A percentile compares a stretch with the other conserved stretches of the same genome.
phyloP scores from a whole-genome alignment of 2,329 filamentous ascomycete genomes.

The Cladophialophora psammophila region DNA sequence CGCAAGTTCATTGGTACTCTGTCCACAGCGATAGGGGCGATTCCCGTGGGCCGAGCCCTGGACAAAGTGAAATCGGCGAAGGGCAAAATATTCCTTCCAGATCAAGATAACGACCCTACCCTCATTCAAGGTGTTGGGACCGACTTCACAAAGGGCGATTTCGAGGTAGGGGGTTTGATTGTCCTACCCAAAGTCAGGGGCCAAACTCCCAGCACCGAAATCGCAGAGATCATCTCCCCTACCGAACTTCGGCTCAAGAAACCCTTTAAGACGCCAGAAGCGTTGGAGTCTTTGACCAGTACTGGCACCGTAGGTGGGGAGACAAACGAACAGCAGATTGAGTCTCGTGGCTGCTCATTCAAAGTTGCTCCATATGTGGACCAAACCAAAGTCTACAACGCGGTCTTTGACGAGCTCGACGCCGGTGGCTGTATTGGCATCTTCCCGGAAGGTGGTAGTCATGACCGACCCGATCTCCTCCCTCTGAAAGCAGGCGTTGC shows the following conservation, averaged over 20 bases:
- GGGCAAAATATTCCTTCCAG: conserved; percentile 86
- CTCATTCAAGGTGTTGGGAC: conserved; percentile 81
- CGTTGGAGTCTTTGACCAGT: conserved; percentile 82
- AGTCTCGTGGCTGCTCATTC: conserved; percentile 78
- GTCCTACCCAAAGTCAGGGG: conserved; percentile 87
- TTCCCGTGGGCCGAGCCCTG: conserved; percentile 91
- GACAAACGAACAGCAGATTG: conserved; percentile 65
- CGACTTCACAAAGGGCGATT: conserved; percentile 76
- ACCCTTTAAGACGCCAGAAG: conserved; percentile 77
- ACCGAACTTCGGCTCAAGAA: conserved; percentile 88
- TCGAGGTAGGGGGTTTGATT: conserved; percentile 80
- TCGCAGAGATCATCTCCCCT: conserved; percentile 78
- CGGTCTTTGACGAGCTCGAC: conserved; percentile 84
- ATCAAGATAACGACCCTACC: conserved; percentile 83
- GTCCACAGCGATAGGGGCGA: conserved; percentile 82
- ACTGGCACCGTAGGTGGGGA: conserved; percentile 52
- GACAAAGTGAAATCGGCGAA: conserved; percentile 81
- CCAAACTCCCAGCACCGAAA: conserved; percentile 80
- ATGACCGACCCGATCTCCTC: conserved; percentile 89
- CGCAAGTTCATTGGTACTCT: conserved; percentile 87
- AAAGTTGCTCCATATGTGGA: conserved; percentile 93
- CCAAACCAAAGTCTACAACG: conserved; percentile 91
- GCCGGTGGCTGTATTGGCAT: conserved; percentile 91
- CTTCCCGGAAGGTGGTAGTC: conserved; percentile 95
- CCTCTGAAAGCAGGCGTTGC: conserved; percentile 96